Evolutionary conservation across 1,139 yeast species (phyloP).

Genomic region (Magnusiomyces suaveolens): DNA sequence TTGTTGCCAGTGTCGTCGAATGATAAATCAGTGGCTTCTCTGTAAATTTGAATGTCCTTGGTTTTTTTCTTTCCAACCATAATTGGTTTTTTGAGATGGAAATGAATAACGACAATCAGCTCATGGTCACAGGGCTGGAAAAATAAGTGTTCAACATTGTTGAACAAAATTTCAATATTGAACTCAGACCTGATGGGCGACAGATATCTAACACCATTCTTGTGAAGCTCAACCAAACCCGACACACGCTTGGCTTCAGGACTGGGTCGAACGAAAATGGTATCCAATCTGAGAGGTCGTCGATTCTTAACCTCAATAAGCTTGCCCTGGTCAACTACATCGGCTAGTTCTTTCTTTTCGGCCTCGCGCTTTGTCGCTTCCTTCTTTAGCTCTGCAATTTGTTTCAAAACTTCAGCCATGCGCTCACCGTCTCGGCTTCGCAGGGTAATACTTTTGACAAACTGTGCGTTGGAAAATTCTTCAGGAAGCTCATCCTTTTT

Average conservation of each 20-base stretch:
- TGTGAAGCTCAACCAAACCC: constrained; percentile 85
- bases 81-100: constrained; percentile 84
- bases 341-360: constrained; percentile 87
- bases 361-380: constrained; percentile 84
- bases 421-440: constrained; percentile 88
- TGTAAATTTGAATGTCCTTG: constrained; percentile 87
- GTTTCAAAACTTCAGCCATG: constrained; percentile 82
- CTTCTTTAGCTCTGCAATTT: constrained; percentile 85
- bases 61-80: constrained; percentile 95
- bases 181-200: constrained; percentile 76
- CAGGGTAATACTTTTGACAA: constrained; percentile 76
- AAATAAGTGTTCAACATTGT: constrained; percentile 84
- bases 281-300: constrained; percentile 77
- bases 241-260: constrained; percentile 94
- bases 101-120: constrained; percentile 82
- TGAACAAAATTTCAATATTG: constrained; percentile 75
- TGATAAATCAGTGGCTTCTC: constrained; percentile 94
- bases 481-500: constrained; percentile 74
- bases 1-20: constrained; percentile 97
- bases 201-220: constrained; percentile 91
- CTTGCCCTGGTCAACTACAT: constrained; percentile 87
- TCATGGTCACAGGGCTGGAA: constrained; percentile 97
- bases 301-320: constrained; percentile 70
- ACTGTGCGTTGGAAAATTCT: constrained; percentile 64
- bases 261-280: constrained; percentile 86